phyloP scores from a whole-genome alignment of 805 yeast genomes.

The Starmerella apis region DNA sequence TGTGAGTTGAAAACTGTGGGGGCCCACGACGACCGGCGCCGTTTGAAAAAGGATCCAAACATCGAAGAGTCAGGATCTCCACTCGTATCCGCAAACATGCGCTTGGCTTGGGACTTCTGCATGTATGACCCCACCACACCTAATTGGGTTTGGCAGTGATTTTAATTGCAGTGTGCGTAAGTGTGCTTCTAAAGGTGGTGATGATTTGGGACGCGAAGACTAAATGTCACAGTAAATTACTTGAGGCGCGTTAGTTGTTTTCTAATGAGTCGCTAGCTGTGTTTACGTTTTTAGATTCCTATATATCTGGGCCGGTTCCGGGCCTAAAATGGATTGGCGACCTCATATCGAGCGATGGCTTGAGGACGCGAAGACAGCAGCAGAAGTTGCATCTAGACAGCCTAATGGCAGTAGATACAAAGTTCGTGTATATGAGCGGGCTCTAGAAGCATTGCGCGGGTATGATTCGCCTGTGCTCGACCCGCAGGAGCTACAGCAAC shows the following conservation, averaged over 20 bases:
- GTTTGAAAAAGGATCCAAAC: slow-evolving; percentile 7
- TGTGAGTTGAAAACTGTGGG: neutral
- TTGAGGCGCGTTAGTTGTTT: neutral
- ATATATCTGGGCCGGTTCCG: neutral
- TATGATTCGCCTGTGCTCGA: slow-evolving; percentile 8
- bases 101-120: slow-evolving; percentile 3
- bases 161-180: too few species aligned
- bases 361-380: slow-evolving; percentile 23
- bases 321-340: slow-evolving; percentile 23
- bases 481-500: slow-evolving; percentile 46
- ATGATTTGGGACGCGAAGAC: neutral
- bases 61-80: neutral
- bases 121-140: neutral
- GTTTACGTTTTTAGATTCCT: neutral
- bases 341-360: slow-evolving; percentile 29
- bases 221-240: neutral
- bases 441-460: slow-evolving; percentile 13
- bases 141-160: neutral
- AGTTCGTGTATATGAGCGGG: slow-evolving; percentile 12
- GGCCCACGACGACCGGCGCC: slow-evolving; percentile 7
- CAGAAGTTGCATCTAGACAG: slow-evolving; percentile 15
- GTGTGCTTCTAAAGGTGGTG: too few species aligned
- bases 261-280: neutral
- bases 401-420: slow-evolving; percentile 17
- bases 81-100: slow-evolving; percentile 5